A percentile compares a stretch with the other conserved stretches of the same genome.
These are phyloP conservation scores for Kwoniella europaea DNA, from an alignment of 768 basidiomycete genomes.

Conservation along the genomic window DNA sequence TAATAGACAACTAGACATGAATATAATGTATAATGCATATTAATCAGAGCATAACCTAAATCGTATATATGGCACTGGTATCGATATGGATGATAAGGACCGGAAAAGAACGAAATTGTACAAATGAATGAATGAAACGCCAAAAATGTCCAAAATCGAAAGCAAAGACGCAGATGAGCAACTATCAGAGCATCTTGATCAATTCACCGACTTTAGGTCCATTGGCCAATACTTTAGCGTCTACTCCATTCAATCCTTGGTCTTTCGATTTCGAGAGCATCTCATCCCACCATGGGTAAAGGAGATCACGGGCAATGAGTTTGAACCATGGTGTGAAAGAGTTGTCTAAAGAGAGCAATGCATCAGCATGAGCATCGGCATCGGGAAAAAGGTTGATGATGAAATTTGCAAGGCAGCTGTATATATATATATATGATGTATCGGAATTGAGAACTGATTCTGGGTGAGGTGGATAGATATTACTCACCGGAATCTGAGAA, in stretches of 20 bases:
- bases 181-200: conserved; percentile 52
- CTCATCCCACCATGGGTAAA: conserved; percentile 99
- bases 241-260: conserved; percentile 41
- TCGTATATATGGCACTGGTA: neutral
- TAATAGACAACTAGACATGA: conserved; percentile 4
- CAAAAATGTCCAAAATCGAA: conserved; percentile 3
- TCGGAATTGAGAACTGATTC: too few relatives aligned
- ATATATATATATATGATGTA: too few relatives aligned
- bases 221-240: conserved; percentile 39
- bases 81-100: neutral
- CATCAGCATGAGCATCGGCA: conserved; percentile 11
- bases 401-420: too few relatives aligned
- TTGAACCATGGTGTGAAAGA: conserved; percentile 99
- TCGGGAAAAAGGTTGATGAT: neutral
- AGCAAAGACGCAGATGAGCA: too few relatives aligned
- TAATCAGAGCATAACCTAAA: neutral
- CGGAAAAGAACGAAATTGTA: neutral
- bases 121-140: neutral
- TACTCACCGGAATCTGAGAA: conserved; percentile 75
- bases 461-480: neutral
- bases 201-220: conserved; percentile 36
- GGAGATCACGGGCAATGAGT: conserved; percentile 92
- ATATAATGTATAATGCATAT: conserved; percentile 14
- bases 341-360: conserved; percentile 64
- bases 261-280: conserved; percentile 67